These are phyloP conservation scores for Hondaea fermentalgiana DNA, from an alignment of 108 stramenopile species.

Conservation along the genomic window DNA sequence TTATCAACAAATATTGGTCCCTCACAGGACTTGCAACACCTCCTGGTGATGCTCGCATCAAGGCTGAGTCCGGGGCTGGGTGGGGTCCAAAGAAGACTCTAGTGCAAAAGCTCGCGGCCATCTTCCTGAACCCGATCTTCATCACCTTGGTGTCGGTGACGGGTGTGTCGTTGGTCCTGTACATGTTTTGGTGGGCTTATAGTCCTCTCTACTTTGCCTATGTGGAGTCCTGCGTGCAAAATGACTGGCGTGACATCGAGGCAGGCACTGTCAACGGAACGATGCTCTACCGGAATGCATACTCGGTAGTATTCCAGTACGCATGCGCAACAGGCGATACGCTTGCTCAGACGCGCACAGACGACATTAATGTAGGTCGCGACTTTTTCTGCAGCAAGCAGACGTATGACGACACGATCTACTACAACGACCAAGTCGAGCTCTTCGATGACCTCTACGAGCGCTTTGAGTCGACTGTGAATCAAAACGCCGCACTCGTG, in stretches of 20 bases:
- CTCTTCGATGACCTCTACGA: background rate
- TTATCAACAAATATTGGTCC: slow-evolving; percentile 4
- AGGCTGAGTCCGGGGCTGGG: background rate
- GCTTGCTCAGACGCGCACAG: background rate
- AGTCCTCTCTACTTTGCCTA: background rate
- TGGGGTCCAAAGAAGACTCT: background rate
- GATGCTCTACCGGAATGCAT: slow-evolving; percentile 6
- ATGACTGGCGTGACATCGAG: background rate
- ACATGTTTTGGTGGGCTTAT: background rate
- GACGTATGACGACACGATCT: background rate
- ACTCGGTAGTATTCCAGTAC: background rate
- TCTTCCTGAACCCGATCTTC: background rate
- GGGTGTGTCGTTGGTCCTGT: background rate
- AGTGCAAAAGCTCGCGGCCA: background rate
- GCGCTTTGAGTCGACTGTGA: background rate
- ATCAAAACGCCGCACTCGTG: background rate
- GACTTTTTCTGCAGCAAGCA: background rate
- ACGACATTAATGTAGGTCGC: background rate
- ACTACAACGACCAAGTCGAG: background rate
- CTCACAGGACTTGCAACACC: background rate
- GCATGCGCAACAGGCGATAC: background rate
- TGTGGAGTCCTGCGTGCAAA: background rate
- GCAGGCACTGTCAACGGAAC: background rate
- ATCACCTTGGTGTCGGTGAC: background rate
- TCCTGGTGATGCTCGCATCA: background rate